Evolutionary conservation across 495 filamentous ascomycete genomes (phyloP).

Genomic region (Xylona heveae): DNA sequence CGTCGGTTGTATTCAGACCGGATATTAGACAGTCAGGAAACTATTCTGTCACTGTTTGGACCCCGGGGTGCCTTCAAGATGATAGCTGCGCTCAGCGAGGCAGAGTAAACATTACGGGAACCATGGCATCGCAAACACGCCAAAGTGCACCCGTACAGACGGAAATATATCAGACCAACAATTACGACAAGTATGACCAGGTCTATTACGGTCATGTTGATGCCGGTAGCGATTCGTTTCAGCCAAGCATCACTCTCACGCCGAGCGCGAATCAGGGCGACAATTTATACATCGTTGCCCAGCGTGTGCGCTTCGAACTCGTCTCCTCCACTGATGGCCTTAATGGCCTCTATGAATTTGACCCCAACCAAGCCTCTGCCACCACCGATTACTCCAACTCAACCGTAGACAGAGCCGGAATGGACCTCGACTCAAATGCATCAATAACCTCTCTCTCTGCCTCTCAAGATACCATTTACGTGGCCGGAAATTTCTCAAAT

Average conservation of each 20-base stretch:
- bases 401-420: constrained; percentile 49
- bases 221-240: constrained; percentile 42
- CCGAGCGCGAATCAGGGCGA: constrained; percentile 43
- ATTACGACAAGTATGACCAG: constrained; percentile 84
- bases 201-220: constrained; percentile 75
- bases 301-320: constrained; percentile 58
- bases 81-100: constrained; percentile 55
- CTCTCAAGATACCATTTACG: constrained; percentile 39
- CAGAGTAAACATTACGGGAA: constrained; percentile 56
- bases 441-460: constrained; percentile 39
- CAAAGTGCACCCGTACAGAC: constrained; percentile 20
- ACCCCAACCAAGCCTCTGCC: constrained; percentile 37
- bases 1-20: constrained; percentile 55
- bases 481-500: constrained; percentile 70
- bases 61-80: constrained; percentile 72
- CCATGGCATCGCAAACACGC: constrained; percentile 29
- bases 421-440: constrained; percentile 38
- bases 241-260: constrained; percentile 59
- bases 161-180: constrained; percentile 65
- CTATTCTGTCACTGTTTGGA: constrained; percentile 74
- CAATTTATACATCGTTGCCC: constrained; percentile 56
- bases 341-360: constrained; percentile 82
- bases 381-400: constrained; percentile 48
- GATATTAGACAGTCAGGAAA: constrained; percentile 78
- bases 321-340: constrained; percentile 47